Base-by-base conservation (phyloP, 2,329 filamentous ascomycete genomes). In the Venturiaceae sp. region DNA sequence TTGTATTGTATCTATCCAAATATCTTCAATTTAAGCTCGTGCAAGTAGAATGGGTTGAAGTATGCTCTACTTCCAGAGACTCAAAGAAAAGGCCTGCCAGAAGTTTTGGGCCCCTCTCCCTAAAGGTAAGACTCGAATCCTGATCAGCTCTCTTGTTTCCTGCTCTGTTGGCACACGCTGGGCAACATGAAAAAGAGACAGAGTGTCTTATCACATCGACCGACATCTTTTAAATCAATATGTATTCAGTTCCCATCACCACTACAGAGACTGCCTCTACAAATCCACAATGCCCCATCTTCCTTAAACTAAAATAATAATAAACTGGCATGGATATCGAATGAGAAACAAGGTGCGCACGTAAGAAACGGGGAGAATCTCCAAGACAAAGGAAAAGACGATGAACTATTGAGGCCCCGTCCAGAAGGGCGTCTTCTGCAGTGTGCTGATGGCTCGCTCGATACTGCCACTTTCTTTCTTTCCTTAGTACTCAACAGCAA, bases 241-340 rank as follows among this genome's bases (percentile, higher is more conserved):
- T 50, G 44, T 50, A 50, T 50, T 50, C 44, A 13, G 16, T 26
- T 50, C 44, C 23, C 26, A 5, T 16, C 2, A n/a, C n/a, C n/a
- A n/a, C n/a, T n/a, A n/a, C 11, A 50, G 26, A 50, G 41, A 50
- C 44, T 6, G 26, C 30, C 44, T 46, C 44, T 50, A 50, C 44
- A 50, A 30, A 6, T n/a, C 23, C 13, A 4, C 9, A 23, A n/a
- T 50, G 26, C 44, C 30, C 26, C 9, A 6, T 16, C 21, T 16
- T 50, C 23, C 23, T 28, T 26, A 30, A n/a, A 50, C 44, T 50
- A 30, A 50, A 50, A 23, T 50, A 50, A 50, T 50, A 30, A 50
- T 50, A 50, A 50, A 50, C 44, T 50, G 44, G 13, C 44, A 23
- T 50, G 44, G 44, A 50, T 50, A 50, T 50, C 44, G 44, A 30